phyloP scores from a whole-genome alignment of 1,284 basidiomycete species.

The Microbotryum lychnidis-dioicae region DNA sequence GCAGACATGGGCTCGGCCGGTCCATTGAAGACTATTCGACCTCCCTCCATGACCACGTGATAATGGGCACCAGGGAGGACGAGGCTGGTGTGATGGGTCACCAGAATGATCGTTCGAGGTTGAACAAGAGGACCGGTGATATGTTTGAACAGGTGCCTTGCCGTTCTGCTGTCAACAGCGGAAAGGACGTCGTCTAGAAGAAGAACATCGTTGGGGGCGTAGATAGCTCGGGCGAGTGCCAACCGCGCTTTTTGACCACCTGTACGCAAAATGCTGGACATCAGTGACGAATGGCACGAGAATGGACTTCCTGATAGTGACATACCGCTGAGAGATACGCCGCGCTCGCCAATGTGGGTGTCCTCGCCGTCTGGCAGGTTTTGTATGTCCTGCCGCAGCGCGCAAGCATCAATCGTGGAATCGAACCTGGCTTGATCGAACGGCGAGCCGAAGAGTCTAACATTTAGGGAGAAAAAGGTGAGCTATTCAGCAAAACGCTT shows the following conservation, averaged over 20 bases:
- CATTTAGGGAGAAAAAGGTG: constrained; percentile 48
- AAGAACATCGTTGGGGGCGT: constrained; percentile 70
- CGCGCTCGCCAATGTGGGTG: constrained; percentile 46
- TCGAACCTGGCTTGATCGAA: constrained; percentile 69
- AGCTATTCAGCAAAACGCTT: not conserved
- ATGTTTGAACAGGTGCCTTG: constrained; percentile 68
- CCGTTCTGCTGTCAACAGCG: constrained; percentile 76
- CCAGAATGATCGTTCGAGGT: constrained; percentile 70
- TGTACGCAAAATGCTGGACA: not conserved
- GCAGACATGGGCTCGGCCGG: not conserved
- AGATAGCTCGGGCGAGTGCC: constrained; percentile 83
- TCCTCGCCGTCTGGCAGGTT: constrained; percentile 83
- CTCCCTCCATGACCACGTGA: constrained; percentile 66
- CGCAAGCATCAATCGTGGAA: constrained; percentile 66
- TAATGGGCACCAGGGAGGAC: constrained; percentile 39
- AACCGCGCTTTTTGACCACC: constrained; percentile 45
- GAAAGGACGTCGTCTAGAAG: constrained; percentile 85
- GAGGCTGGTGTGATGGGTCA: constrained; percentile 64
- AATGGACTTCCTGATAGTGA: not conserved
- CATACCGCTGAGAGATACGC: constrained; percentile 67
- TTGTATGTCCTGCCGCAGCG: constrained; percentile 68
- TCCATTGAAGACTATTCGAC: constrained; percentile 66
- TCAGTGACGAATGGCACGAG: constrained; percentile 52
- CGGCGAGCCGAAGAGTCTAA: constrained; percentile 79
- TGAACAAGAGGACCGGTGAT: constrained; percentile 68